A percentile compares a stretch with the other conserved stretches of the same genome.
phyloP scores from a whole-genome alignment of 495 filamentous ascomycete species.

The Barbatosphaeria neglecta region DNA sequence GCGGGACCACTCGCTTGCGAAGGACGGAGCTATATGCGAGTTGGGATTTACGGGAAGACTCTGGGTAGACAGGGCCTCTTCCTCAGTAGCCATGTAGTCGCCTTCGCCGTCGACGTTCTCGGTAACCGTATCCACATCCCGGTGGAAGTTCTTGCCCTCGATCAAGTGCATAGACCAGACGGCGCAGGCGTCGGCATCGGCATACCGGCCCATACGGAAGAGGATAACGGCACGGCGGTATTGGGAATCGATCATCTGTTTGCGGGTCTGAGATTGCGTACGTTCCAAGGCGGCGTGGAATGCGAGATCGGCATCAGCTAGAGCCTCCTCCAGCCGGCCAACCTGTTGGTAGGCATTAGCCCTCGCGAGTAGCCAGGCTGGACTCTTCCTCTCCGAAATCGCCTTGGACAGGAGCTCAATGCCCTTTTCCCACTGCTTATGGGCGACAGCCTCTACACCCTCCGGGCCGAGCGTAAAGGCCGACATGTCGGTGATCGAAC shows the following conservation, averaged over 20 bases:
- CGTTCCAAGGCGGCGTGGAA: constrained; percentile 58
- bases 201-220: constrained; percentile 58
- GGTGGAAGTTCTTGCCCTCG: constrained; percentile 23
- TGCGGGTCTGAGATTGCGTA: constrained; percentile 48
- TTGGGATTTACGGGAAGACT: neutral
- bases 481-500: constrained; percentile 10
- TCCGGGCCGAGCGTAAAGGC: constrained; percentile 16
- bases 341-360: constrained; percentile 68
- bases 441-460: constrained; percentile 47
- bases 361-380: constrained; percentile 77
- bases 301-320: constrained; percentile 72
- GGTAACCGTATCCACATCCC: constrained; percentile 27
- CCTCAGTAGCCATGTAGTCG: constrained; percentile 20
- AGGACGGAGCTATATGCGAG: neutral
- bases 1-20: constrained; percentile 25
- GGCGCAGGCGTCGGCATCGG: constrained; percentile 65
- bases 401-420: constrained; percentile 67
- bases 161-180: constrained; percentile 47
- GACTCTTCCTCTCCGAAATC: constrained; percentile 55
- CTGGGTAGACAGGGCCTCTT: constrained; percentile 11
- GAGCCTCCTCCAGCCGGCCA: constrained; percentile 41
- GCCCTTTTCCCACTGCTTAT: constrained; percentile 52
- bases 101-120: constrained; percentile 26
- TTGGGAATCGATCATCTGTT: constrained; percentile 70
- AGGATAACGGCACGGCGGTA: constrained; percentile 67